Evolutionary conservation across 306 rosid genomes (phyloP).

Genomic region (Oxytropis ochrocephala): DNA sequence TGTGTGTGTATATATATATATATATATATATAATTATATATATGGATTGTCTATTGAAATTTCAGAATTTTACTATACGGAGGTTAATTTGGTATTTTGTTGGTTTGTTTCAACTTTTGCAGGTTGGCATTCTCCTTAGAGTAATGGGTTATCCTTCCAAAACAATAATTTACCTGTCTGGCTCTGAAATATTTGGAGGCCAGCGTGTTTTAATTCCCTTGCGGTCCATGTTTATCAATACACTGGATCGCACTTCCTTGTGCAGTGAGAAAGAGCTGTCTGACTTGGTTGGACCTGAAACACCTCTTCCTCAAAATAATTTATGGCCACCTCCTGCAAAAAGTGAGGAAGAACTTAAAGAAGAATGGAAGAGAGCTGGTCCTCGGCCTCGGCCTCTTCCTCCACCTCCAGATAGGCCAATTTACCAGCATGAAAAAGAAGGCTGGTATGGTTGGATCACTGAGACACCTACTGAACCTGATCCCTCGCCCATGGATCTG

Average conservation of each 20-base stretch:
- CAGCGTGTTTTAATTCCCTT: slow-evolving; percentile 83
- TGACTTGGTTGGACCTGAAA: slow-evolving; percentile 79
- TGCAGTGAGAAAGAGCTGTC: slow-evolving; percentile 76
- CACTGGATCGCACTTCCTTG: slow-evolving; percentile 84
- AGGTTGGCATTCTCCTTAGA: slow-evolving; percentile 93
- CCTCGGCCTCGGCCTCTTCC: slow-evolving; percentile 99
- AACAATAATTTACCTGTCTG: slow-evolving; percentile 77
- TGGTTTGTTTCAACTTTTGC: slow-evolving; percentile 37
- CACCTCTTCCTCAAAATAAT: slow-evolving; percentile 48
- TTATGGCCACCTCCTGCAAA: slow-evolving; percentile 49
- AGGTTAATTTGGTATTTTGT: slow-evolving; percentile 17
- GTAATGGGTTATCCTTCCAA: slow-evolving; percentile 95
- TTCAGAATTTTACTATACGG: background rate
- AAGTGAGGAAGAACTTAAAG: slow-evolving; percentile 56
- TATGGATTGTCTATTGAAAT: slow-evolving; percentile 13
- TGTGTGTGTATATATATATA: no score
- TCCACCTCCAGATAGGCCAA: slow-evolving; percentile 97
- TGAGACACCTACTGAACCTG: slow-evolving; percentile 72
- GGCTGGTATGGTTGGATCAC: slow-evolving; percentile 99
- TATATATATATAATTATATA: background rate
- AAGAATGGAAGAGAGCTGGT: slow-evolving; percentile 92
- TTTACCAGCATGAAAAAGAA: slow-evolving; percentile 87
- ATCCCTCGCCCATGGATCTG: slow-evolving; percentile 68
- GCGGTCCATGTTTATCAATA: slow-evolving; percentile 79
- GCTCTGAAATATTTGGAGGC: slow-evolving; percentile 98